phyloP scores from a whole-genome alignment of 2,329 filamentous ascomycete genomes.

The Fusarium palustre region DNA sequence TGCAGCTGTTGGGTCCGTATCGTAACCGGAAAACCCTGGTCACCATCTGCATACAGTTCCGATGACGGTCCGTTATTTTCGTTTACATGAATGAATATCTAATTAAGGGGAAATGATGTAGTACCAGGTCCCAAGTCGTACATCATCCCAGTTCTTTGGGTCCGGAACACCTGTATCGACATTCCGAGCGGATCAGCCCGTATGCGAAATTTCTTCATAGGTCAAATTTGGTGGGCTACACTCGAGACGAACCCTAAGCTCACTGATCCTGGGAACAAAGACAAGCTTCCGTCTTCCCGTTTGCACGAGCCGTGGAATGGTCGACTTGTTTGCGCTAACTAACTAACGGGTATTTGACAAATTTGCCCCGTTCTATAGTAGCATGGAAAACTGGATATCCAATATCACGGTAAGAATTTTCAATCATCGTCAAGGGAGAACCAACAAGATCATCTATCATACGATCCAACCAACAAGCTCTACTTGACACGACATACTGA shows the following conservation, averaged over 20 bases:
- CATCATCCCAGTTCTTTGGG: slow-evolving; percentile 3
- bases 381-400: neutral
- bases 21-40: neutral
- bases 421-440: neutral
- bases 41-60: slow-evolving; percentile 1
- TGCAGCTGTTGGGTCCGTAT: neutral
- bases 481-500: neutral
- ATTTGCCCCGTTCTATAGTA: neutral
- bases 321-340: slow-evolving; percentile 3
- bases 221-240: neutral
- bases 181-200: slow-evolving; percentile 7
- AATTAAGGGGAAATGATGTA: neutral
- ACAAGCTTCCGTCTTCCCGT: slow-evolving; percentile 8
- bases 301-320: slow-evolving; percentile 6
- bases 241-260: slow-evolving; percentile 3
- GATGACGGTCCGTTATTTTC: neutral
- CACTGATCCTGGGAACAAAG: neutral
- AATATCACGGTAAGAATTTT: neutral
- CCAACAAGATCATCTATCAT: neutral
- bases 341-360: slow-evolving; percentile 9
- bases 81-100: neutral
- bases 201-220: slow-evolving; percentile 1
- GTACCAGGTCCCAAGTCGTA: neutral
- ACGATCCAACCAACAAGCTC: neutral
- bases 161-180: neutral